Evolutionary conservation across 2,329 filamentous ascomycete species (phyloP).

Genomic region (Cercospora sp.): DNA sequence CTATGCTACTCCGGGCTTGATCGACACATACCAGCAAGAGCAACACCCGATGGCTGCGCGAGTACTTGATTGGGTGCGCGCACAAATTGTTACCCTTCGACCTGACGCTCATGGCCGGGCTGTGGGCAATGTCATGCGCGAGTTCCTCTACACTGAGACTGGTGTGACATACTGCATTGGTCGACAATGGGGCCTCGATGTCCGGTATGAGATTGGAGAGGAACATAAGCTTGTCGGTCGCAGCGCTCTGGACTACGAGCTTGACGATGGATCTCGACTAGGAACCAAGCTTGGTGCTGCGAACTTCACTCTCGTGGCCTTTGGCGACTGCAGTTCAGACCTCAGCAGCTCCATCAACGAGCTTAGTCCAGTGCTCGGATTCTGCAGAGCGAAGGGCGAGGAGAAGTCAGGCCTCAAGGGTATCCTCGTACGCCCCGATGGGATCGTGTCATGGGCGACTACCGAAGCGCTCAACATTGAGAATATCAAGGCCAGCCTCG

Average conservation of each 20-base stretch:
- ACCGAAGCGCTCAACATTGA: neutral
- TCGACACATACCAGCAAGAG: constrained; percentile 11
- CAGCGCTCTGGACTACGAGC: constrained; percentile 2
- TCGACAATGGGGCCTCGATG: neutral
- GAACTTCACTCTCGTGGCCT: constrained; percentile 2
- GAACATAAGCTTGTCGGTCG: constrained; percentile 3
- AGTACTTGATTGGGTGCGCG: constrained; percentile 1
- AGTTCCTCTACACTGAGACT: neutral
- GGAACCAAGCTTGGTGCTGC: neutral
- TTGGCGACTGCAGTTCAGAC: neutral
- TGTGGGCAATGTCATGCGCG: neutral
- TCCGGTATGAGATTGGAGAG: neutral
- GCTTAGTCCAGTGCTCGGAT: neutral
- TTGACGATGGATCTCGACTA: constrained; percentile 2
- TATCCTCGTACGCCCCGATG: neutral
- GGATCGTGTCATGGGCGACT: neutral
- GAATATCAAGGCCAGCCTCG: neutral
- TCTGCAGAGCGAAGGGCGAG: neutral
- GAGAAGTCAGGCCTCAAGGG: neutral
- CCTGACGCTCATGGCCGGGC: neutral
- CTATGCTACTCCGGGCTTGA: neutral
- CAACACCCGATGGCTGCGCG: constrained; percentile 2
- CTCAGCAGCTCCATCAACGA: neutral
- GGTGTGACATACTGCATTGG: neutral
- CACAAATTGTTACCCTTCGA: neutral